Percentiles rank a stretch among this genome's conserved stretches.
Evolutionary conservation across 345 rosid genomes (phyloP).

Genomic region (Pseudoturritis turrita): DNA sequence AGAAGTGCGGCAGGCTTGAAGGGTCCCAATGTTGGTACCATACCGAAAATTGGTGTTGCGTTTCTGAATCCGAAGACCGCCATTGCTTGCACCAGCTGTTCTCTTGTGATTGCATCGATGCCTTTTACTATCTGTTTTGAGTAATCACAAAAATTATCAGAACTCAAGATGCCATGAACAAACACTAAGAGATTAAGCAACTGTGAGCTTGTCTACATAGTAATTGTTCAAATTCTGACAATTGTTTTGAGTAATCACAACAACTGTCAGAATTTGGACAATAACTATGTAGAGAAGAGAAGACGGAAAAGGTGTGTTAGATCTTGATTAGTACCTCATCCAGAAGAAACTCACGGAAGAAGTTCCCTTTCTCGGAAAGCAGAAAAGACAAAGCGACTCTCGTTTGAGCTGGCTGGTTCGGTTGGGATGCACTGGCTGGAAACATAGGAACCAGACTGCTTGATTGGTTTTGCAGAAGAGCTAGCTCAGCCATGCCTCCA

Average conservation of each 20-base stretch:
- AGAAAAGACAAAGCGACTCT: conserved; percentile 88
- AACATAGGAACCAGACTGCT: conserved; percentile 36
- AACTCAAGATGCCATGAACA: neutral
- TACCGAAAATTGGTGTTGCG: conserved; percentile 63
- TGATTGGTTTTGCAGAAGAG: conserved; percentile 50
- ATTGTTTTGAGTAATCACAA: too few relatives aligned
- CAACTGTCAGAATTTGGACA: too few relatives aligned
- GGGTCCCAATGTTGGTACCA: conserved; percentile 75
- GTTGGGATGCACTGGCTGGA: conserved; percentile 38
- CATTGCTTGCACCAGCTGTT: conserved; percentile 74
- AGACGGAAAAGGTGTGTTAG: neutral
- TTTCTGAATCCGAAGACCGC: conserved; percentile 62
- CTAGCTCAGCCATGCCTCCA: conserved; percentile 92
- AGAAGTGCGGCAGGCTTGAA: conserved; percentile 70
- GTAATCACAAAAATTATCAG: neutral
- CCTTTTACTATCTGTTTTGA: conserved; percentile 80
- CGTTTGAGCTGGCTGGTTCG: conserved; percentile 61
- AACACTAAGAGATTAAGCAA: neutral
- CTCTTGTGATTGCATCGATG: conserved; percentile 88
- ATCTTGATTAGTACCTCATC: conserved; percentile 64
- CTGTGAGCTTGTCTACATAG: neutral
- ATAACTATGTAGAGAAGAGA: too few relatives aligned
- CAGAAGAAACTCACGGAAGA: conserved; percentile 89
- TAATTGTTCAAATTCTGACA: neutral
- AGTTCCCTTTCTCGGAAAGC: conserved; percentile 82